Base-by-base conservation (phyloP, 1,284 basidiomycete genomes). In the Melampsora americana region DNA sequence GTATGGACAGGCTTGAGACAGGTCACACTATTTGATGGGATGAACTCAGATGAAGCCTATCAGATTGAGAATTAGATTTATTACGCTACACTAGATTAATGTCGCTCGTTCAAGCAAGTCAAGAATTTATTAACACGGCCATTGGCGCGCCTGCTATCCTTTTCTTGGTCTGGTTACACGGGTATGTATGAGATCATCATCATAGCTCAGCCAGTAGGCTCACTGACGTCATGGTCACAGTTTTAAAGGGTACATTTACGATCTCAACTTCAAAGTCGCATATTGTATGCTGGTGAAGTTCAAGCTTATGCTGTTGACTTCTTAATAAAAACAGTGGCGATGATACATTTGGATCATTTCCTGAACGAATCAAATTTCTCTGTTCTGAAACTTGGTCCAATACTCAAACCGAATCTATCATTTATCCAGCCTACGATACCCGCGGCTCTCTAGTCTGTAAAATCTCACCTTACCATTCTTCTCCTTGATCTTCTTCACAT, bases 381-480 rank as follows among this genome's bases (percentile, higher is more conserved):
- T 48, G 46, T 11, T 50, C 70, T n/a, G 70, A 72, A 23, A 72
- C 70, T 48, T 72, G 61, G 70, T 46, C 70, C 35, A 5, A 50
- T 23, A 72, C 70, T n/a, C 44, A 56, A 32, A 64, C 60, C 35
- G 62, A 60, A 44, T 72, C 70, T 23, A 64, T 72, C 26, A 56
- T 72, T 42, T 72, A 72, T 72, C 70, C 70, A 39, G 70, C 70
- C 3, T 72, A 72, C 32, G 70, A 72, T 66, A 72, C 70, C 23
- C 70, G 70, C 46, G 70, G 70, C 48, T 72, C 70, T 18, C 46
- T 72, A 60, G 70, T 72, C 14, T 35, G 68, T 26, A n/a, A 1
- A 30, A n/a, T 35, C 46, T 39, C 20, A 16, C 67, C 39, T 26
- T n/a, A n/a, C 53, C 53, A n/a, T 5, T 56, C 53, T 4, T 12